Percentiles rank a stretch among this genome's conserved stretches.
phyloP scores from a whole-genome alignment of 805 yeast genomes.

The Wickerhamiella sorbophila region DNA sequence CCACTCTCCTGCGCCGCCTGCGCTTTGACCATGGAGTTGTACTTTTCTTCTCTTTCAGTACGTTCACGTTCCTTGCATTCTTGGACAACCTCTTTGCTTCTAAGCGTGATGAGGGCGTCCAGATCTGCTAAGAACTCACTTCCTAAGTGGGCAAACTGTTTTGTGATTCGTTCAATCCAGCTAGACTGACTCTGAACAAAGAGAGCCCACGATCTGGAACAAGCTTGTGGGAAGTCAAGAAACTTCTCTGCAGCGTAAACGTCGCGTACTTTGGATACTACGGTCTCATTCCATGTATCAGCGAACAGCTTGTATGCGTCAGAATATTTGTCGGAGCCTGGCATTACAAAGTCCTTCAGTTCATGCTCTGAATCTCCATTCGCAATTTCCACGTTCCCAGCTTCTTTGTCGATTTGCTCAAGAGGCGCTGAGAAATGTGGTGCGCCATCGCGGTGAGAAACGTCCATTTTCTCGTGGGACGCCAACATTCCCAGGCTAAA shows the following conservation, averaged over 20 bases:
- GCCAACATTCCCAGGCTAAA: background rate
- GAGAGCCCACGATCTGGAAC: background rate
- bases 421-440: background rate
- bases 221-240: background rate
- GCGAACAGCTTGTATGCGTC: background rate
- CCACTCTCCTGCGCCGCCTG: background rate
- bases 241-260: background rate
- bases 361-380: background rate
- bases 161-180: background rate
- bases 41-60: background rate
- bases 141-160: background rate
- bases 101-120: background rate
- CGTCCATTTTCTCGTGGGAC: background rate
- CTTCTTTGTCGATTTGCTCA: background rate
- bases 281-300: background rate
- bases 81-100: background rate
- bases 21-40: background rate
- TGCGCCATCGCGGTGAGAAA: background rate
- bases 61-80: background rate
- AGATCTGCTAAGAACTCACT: background rate
- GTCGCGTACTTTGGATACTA: background rate
- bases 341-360: background rate
- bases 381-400: background rate
- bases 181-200: background rate
- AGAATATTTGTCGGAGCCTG: background rate